These are phyloP conservation scores for Aspergillus ellipticus DNA, from an alignment of 495 filamentous ascomycete genomes.

Conservation along the genomic window DNA sequence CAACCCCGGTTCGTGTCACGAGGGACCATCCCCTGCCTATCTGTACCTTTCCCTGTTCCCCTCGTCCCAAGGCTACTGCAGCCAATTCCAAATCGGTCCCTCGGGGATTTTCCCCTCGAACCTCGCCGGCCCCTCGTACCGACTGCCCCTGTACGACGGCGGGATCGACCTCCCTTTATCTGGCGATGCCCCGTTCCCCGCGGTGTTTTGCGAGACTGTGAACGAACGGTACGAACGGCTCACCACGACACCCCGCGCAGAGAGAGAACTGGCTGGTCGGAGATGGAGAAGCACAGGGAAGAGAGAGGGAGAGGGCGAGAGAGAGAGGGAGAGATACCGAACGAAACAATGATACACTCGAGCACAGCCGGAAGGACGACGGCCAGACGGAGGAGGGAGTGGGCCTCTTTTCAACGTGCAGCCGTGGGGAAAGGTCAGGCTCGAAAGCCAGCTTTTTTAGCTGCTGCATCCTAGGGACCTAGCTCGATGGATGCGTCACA, in stretches of 20 bases:
- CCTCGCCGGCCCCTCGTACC: background rate
- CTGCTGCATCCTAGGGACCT: slow-evolving; percentile 17
- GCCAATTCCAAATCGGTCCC: slow-evolving; percentile 1
- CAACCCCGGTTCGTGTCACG: slow-evolving; percentile 3
- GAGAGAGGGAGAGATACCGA: background rate
- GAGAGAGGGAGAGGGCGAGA: background rate
- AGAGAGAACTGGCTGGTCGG: too few species aligned
- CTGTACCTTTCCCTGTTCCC: background rate
- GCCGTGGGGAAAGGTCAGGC: slow-evolving; percentile 16
- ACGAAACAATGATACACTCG: background rate
- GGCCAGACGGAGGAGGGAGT: slow-evolving; percentile 9
- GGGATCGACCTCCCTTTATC: background rate
- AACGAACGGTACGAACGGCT: too few species aligned
- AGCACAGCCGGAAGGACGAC: slow-evolving; percentile 1
- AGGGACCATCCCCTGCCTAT: slow-evolving; percentile 3
- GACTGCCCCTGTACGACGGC: background rate
- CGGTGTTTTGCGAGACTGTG: background rate
- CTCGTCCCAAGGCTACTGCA: background rate
- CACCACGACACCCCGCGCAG: background rate
- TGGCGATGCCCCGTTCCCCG: background rate
- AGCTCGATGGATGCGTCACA: slow-evolving; percentile 31
- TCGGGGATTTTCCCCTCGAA: slow-evolving; percentile 2
- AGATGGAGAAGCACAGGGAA: background rate
- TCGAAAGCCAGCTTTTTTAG: slow-evolving; percentile 14
- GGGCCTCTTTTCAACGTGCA: slow-evolving; percentile 24